Evolutionary conservation across 129 eudicot species (phyloP), one percentile per base, ranked within the genome.

Genomic region (Artemisia argyi): DNA sequence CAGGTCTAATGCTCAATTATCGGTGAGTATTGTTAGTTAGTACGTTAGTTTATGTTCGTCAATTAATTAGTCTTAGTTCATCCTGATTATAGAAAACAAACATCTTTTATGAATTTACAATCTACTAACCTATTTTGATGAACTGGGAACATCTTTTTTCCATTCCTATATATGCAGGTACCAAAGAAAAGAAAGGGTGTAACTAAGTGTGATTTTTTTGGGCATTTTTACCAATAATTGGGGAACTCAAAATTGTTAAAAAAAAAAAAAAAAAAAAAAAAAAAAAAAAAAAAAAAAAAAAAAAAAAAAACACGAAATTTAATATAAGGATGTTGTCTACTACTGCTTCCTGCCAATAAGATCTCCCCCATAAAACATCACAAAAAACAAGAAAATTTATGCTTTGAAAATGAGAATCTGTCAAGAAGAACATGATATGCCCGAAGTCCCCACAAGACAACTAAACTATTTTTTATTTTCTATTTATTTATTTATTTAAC

Each of bases 331-430:
- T 50, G 54, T 51, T 64, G 71, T 63, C 78, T n/a, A n/a, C 22
- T 51, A 63, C 71, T 73, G 61, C 69, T 50, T 64, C 62, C 61
- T 73, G 63, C 20, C 63, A 50, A 26, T n/a, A 62, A 63, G 63
- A 73, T 50, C 64, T 73, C 26, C 63, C 71, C 71, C 78, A 73
- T 56, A 63, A 62, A 55, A 78, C 81, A 63, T 78, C 76, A 78
- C 77, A 63, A 63, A 77, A 76, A 76, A 61, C 62, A 69, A 65
- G 56, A 78, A 32, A 18, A 62, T 11, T 70, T 63, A 42, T 71
- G 72, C 72, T 71, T 71, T 70, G 67, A 78, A 78, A 70, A 70
- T 53, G 77, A 78, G 77, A 71, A 71, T 71, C 73, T 78, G 76
- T 62, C 73, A 71, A 70, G 66, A 54, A 53, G 77, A 71, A 77